Conservation (phyloP, 2,329 filamentous ascomycete species). For the Ceratocystis harringtonii region DNA sequence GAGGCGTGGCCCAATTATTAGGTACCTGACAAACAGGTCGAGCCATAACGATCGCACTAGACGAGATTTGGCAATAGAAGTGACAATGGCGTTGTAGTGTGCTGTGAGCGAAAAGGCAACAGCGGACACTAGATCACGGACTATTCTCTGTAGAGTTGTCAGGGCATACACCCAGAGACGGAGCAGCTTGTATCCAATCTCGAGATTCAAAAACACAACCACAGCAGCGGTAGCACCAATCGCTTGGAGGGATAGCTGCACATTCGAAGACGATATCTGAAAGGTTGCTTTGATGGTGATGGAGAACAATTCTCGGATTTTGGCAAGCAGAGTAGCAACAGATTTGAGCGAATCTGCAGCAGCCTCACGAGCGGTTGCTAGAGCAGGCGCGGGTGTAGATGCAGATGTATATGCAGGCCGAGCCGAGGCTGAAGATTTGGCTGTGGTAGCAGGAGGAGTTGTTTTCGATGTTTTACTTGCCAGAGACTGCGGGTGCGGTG, state of each 20-base stretch:
- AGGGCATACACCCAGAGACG: conserved; percentile 16
- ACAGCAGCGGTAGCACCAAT: conserved; percentile 13
- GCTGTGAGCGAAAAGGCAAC: conserved; percentile 7
- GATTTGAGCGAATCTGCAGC: conserved; percentile 13
- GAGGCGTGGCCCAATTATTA: conserved; percentile 15
- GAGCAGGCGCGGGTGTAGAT: neutral
- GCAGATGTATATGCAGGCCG: neutral
- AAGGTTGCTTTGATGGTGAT: conserved; percentile 15
- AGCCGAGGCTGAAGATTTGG: conserved; percentile 2
- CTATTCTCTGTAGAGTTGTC: conserved; percentile 13
- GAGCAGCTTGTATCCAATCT: conserved; percentile 16
- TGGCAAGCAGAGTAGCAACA: conserved; percentile 11
- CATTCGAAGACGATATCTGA: conserved; percentile 16
- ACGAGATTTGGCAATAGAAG: conserved; percentile 4
- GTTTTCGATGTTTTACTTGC: neutral
- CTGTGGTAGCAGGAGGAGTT: neutral
- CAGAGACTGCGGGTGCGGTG: neutral
- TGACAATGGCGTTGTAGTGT: conserved; percentile 7
- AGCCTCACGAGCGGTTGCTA: conserved; percentile 3
- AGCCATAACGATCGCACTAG: conserved; percentile 11
- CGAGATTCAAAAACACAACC: conserved; percentile 15
- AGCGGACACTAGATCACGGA: conserved; percentile 12
- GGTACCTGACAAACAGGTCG: conserved; percentile 13
- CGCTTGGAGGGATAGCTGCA: conserved; percentile 14
- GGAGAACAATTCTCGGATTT: conserved; percentile 10